Base-by-base conservation (phyloP, 352 stramenopile genomes). In the Phytophthora agathidicida region DNA sequence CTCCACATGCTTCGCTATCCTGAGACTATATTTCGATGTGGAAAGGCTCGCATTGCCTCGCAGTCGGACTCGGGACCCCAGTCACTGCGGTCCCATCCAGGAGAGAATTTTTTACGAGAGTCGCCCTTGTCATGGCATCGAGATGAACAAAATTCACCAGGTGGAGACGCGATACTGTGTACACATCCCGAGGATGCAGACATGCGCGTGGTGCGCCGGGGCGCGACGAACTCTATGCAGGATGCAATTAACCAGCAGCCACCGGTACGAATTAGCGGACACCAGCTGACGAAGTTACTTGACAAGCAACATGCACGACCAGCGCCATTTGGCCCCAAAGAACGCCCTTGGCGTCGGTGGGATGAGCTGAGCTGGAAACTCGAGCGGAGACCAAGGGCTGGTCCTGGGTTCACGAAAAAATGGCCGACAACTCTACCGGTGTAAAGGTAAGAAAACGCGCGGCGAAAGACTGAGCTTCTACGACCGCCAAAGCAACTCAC, bases 41-140 rank as follows among this genome's bases (percentile, higher is more conserved):
- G 26, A 47, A 38, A 42, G 38, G 51, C 35, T 36, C 24, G 30
- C 31, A 31, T 44, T 53, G 54, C 14, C 32, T 26, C 36, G 6
- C 43, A 22, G 11, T 5, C 16, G 16, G n/a, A 22, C 16, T 5
- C 16, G 16, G n/a, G 14, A 47, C 30, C 54, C 54, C 35, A 56
- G 44, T 49, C 45, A 42, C 31, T 53, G 10, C 19, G 9, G 53
- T 7, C 50, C 59, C 37, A 63, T 68, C 59, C 42, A 55, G 19
- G 43, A 37, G 59, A 68, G 59, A 62, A 68, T 42, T 63, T 42
- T 63, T 68, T 68, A 19, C 37, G 20, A 17, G 41, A 31, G 57
- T 53, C 57, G 38, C 16, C 27, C 48, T 54, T 55, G 35, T 46
- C 39, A 59, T 41, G 42, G 48, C 20, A 43, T 36, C 55, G 24